Evolutionary conservation across 2,329 filamentous ascomycete species (phyloP).

Genomic region (Ceratocystis cacaofunesta): DNA sequence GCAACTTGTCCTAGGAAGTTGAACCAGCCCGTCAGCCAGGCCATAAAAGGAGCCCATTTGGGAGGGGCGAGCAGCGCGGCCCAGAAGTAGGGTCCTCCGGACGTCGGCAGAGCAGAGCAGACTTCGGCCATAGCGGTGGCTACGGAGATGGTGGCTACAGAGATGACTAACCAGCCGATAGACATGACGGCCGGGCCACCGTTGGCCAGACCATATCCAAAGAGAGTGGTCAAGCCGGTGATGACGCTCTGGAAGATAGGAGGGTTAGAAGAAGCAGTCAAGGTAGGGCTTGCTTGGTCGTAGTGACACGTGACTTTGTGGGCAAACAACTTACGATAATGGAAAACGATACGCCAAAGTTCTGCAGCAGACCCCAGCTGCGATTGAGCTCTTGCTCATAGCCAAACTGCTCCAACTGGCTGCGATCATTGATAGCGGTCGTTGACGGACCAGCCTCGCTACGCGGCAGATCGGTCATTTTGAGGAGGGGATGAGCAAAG

Average conservation of each 20-base stretch:
- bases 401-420: constrained; percentile 31
- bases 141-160: constrained; percentile 33
- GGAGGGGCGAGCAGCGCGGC: constrained; percentile 39
- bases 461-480: constrained; percentile 1
- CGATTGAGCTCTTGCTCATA: constrained; percentile 40
- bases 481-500: background rate
- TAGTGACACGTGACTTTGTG: background rate
- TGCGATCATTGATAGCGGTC: constrained; percentile 31
- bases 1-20: constrained; percentile 30
- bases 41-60: constrained; percentile 16
- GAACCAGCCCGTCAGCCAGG: constrained; percentile 28
- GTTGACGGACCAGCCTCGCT: constrained; percentile 10
- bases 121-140: constrained; percentile 41
- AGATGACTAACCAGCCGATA: constrained; percentile 38
- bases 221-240: constrained; percentile 44
- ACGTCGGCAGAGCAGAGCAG: constrained; percentile 42
- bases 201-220: constrained; percentile 39
- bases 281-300: background rate
- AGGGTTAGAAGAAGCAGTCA: background rate
- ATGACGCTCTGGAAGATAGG: constrained; percentile 35
- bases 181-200: constrained; percentile 43
- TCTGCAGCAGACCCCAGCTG: constrained; percentile 44
- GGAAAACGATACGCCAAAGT: constrained; percentile 47
- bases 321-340: constrained; percentile 35
- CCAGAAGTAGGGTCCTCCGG: constrained; percentile 47